These are phyloP conservation scores for Rhodotorula sp. DNA, from an alignment of 1,284 basidiomycete species.

Conservation along the genomic window DNA sequence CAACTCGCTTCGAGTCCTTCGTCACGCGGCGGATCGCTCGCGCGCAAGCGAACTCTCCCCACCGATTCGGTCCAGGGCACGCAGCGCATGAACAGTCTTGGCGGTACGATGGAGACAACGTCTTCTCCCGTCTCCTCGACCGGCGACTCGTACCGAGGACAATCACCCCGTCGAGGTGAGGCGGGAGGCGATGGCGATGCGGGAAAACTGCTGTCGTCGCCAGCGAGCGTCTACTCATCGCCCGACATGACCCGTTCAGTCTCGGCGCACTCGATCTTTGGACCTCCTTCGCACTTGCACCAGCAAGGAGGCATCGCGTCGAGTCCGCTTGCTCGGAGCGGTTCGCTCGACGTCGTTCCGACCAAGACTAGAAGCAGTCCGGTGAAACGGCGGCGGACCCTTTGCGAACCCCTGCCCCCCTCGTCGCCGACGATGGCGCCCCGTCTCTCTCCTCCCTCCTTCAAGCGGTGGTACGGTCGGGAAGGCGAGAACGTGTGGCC, in stretches of 20 bases:
- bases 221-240: constrained; percentile 28
- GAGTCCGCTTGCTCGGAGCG: constrained; percentile 7
- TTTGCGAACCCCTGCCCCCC: no score
- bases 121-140: no score
- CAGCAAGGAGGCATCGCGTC: not conserved
- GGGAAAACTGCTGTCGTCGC: constrained; percentile 23
- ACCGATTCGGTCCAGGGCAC: no score
- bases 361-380: not conserved
- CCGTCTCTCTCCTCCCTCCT: not conserved
- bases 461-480: constrained; percentile 24
- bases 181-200: not conserved
- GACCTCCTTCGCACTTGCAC: not conserved
- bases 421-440: not conserved
- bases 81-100: no score
- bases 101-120: no score
- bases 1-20: no score
- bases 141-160: no score
- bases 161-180: no score
- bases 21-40: no score
- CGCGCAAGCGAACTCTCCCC: no score
- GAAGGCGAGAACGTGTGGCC: constrained; percentile 52
- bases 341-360: not conserved
- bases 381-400: not conserved
- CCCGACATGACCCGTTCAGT: constrained; percentile 29
- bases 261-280: constrained; percentile 23